Evolutionary conservation across 352 stramenopile species (phyloP).

Genomic region (Pythium aristosporum): DNA sequence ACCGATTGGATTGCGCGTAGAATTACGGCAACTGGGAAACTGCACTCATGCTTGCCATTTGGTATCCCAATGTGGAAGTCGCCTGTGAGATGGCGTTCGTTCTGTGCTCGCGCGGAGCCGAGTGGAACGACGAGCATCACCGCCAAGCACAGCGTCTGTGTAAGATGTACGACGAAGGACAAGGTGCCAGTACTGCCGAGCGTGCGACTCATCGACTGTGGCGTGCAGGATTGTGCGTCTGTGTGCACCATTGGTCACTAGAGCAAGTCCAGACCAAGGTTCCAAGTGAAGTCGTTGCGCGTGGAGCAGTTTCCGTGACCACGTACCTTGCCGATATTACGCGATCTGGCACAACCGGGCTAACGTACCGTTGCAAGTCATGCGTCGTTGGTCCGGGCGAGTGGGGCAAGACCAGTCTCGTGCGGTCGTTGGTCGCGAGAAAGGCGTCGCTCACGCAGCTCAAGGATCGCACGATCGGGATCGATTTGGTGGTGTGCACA

Average conservation of each 20-base stretch:
- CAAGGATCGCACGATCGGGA: background rate
- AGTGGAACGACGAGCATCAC: background rate
- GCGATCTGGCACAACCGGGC: background rate
- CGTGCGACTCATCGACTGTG: background rate
- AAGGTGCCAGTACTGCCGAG: background rate
- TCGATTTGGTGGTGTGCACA: background rate
- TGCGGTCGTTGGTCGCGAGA: background rate
- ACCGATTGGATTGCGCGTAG: background rate
- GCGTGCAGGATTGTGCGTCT: background rate
- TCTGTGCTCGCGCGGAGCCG: background rate
- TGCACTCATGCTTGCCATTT: background rate
- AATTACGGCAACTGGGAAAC: background rate
- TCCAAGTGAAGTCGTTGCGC: background rate
- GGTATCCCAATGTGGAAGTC: background rate
- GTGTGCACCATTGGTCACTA: background rate
- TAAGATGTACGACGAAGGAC: background rate
- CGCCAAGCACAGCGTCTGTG: background rate
- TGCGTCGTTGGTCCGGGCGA: background rate
- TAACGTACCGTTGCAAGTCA: background rate
- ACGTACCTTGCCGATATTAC: background rate
- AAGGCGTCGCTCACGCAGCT: background rate
- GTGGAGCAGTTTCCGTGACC: background rate
- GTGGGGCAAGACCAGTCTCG: conserved; percentile 4
- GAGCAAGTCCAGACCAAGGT: background rate
- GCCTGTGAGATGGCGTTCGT: conserved; percentile 1